Evolutionary conservation across 2,329 filamentous ascomycete genomes (phyloP), one percentile per base, ranked within the genome.

Genomic region (Botryosphaeria dothidea): DNA sequence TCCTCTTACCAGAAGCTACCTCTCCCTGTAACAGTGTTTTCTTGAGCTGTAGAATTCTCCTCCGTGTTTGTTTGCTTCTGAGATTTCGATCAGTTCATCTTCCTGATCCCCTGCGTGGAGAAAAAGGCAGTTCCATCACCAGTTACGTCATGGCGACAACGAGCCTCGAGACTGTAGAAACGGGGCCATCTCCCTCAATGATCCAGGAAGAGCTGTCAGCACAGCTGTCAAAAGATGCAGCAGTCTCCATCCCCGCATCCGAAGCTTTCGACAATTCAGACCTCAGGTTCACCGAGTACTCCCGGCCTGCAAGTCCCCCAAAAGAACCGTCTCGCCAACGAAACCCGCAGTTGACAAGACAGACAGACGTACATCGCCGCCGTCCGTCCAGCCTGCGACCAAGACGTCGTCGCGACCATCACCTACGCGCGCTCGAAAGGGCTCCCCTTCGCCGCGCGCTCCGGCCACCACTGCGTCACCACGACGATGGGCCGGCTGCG

Each of bases 381-480:
- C 4, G 58, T 62, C 4, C 41, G 45, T 9, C 58, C 43, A 23
- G 29, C 43, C 1, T 62, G 43, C 17, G 58, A 62, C 9, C 25
- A 25, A 11, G 58, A 62, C 17, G 43, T 62, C 15, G 25, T 62
- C 17, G 58, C 23, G 7, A 62, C 58, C 1, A 45, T 62, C 19
- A 46, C 34, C 6, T 62, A 48, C 31, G 58, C 58, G 2, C 41
- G 38, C 3, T 25, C n/a, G 45, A 62, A 25, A 17, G 45, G 41
- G 2, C 34, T 62, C 4, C 41, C 41, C 5, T 62, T 62, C 29
- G 27, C 58, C 29, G 43, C 45, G 15, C 58, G 58, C 19, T 49
- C 58, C 9, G 58, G 58, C 21, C 58, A 62, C 43, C 58, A 62
- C 58, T 62, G 58, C 58, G 58, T 62, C 7, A 51, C 58, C 4